Evolutionary conservation across 2,329 filamentous ascomycete species (phyloP), one percentile per base, ranked within the genome.

Genomic region (Pestalotiopsis sp.): DNA sequence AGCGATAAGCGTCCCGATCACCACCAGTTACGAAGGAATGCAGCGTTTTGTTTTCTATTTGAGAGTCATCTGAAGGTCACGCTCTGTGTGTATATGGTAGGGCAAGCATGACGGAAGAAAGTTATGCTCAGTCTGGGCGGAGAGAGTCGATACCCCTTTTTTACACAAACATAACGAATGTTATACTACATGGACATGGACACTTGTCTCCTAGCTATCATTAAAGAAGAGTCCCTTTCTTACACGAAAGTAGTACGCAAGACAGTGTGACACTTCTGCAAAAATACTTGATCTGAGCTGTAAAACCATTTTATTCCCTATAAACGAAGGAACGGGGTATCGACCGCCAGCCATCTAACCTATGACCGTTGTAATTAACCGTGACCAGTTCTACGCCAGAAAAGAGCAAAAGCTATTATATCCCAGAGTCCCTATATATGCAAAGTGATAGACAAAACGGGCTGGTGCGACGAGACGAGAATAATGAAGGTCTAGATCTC

Each of bases 301-400:
- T n/a, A 25, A 27, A 41, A 36, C 17, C 36, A 56, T 38, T 36
- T 39, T 61, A 39, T 61, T 39, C 20, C 59, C 36, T 31, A 31
- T 31, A 57, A 65, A 25, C 49, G 63, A 65, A 65, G 39, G 45
- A 65, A 65, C 41, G 41, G 61, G 63, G 63, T 65, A 65, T 65
- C 63, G 36, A 65, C 63, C 63, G 41, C 63, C 64, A 66, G 62
- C 31, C 64, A 66, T 66, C 64, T 60, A 66, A 38, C 64, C 64
- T 59, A 20, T 59, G 41, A 39, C 62, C 20, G 14, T 13, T 23
- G 20, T 49, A 36, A 20, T 45, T 20, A 36, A 63, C 60, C 60
- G 23, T 59, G 9, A 59, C 57, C 57, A 59, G 11, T 23, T 59
- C 57, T 59, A 27, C 57, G 23, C 57, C 57, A 59, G 23, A 59